Evolutionary conservation across 208 protist species (phyloP).

Genomic region (Trypanosoma platydactyli): DNA sequence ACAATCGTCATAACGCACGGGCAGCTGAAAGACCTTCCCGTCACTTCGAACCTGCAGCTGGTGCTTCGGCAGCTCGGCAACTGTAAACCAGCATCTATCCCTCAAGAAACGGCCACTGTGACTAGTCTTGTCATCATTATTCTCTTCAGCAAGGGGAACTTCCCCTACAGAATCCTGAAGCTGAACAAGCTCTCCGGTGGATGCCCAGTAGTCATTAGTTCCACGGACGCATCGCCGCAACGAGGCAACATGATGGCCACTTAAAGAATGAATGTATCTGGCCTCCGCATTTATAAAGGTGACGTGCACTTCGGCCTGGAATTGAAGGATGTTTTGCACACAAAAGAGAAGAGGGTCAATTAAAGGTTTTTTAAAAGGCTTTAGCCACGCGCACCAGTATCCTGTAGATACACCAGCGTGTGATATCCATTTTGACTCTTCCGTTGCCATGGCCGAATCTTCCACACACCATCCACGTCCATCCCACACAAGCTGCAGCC

Average conservation of each 20-base stretch:
- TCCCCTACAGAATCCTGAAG: background rate
- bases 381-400: constrained; percentile 19
- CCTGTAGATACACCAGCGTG: background rate
- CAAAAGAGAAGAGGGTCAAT: background rate
- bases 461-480: constrained; percentile 24
- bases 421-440: background rate
- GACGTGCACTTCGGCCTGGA: background rate
- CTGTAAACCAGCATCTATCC: constrained; percentile 20
- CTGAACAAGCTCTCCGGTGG: constrained; percentile 8
- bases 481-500: constrained; percentile 21
- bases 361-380: constrained; percentile 4
- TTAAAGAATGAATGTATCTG: background rate
- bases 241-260: background rate
- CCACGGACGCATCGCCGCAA: background rate
- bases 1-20: constrained; percentile 19
- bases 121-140: background rate
- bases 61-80: constrained; percentile 2
- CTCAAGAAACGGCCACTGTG: background rate
- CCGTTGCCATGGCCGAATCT: background rate
- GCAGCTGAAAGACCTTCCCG: constrained; percentile 3
- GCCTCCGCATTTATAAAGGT: constrained; percentile 6
- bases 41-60: constrained; percentile 6
- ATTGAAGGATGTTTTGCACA: constrained; percentile 11
- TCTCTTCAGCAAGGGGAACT: background rate
- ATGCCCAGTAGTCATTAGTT: constrained; percentile 16